Percentiles rank a stretch among this genome's conserved stretches.
These are phyloP conservation scores for Dendrobium catenatum DNA, from an alignment of 106 monocot species.

Conservation along the genomic window DNA sequence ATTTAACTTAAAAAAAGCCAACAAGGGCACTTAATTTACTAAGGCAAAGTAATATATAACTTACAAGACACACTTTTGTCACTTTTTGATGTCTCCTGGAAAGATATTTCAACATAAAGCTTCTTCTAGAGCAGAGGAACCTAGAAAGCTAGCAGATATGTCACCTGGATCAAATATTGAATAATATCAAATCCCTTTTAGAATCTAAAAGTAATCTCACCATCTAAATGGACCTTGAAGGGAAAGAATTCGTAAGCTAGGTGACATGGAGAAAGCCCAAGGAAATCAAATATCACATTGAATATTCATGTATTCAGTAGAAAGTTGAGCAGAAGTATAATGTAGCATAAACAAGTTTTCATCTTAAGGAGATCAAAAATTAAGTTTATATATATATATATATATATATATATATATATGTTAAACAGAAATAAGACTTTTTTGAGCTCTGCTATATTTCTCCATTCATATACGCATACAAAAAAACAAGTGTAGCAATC, in stretches of 20 bases:
- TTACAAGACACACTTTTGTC: neutral
- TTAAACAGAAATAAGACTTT: neutral
- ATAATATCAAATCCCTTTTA: neutral
- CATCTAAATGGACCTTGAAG: neutral
- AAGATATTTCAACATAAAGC: neutral
- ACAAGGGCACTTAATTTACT: neutral
- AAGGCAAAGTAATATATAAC: neutral
- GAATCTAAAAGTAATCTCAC: neutral
- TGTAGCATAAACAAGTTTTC: neutral
- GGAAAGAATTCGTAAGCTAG: neutral
- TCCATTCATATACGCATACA: too few relatives aligned
- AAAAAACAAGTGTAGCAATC: too few relatives aligned
- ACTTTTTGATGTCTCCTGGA: neutral
- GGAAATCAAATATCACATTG: neutral
- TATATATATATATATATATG: neutral
- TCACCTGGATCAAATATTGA: neutral
- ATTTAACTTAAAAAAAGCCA: neutral
- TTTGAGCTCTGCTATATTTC: neutral
- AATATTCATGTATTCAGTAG: neutral
- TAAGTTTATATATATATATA: neutral
- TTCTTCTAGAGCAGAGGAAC: neutral
- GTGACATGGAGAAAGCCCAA: neutral
- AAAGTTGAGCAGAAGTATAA: neutral
- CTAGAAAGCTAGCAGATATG: neutral
- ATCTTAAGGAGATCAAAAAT: neutral